Evolutionary conservation across 1,284 basidiomycete genomes (phyloP), one percentile per base, ranked within the genome.

Genomic region (Entoloma clypeatum): DNA sequence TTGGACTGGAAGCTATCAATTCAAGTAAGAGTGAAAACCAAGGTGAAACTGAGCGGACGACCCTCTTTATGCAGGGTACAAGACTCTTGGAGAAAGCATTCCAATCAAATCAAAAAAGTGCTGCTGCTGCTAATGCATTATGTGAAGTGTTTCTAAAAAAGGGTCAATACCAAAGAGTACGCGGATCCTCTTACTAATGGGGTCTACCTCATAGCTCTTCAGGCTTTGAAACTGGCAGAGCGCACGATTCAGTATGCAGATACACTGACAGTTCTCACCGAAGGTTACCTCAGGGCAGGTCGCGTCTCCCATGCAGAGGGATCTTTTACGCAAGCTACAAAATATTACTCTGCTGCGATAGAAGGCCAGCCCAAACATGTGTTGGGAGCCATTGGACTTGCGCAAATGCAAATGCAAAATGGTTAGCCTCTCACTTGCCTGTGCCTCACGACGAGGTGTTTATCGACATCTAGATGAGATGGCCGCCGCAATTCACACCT

Each of bases 171-270:
- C 68, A 72, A 47, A 68, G 72, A 45, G 82, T 76, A 52, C 42
- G 36, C 37, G 23, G 4, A 23, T 17, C 16, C 9, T 39, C 23
- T 32, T 21, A 13, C 42, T 19, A 19, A 24, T 14, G 5, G 32
- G 27, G 13, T 30, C 14, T 18, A 21, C 17, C 14, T 50, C 35
- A 29, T 25, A 36, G 8, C 19, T 34, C 26, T 43, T 11, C 39
- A 92, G 79, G 89, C 91, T 0, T 64, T 92, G 39, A 97, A 96
- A 67, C 71, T 96, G 11, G 92, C 92, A 3, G 94, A 97, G 58
- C 78, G 92, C 36, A 88, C 92, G 0, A 81, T 97, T 25, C 92
- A 96, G 59, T 95, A 87, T 56, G 86, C 92, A 0, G 92, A 96
- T 52, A 91, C 90, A 0, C 72, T 88, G 38, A 77, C 86, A 0